These are phyloP conservation scores for Diplocarpon rosae DNA, from an alignment of 2,329 filamentous ascomycete species.

Conservation along the genomic window DNA sequence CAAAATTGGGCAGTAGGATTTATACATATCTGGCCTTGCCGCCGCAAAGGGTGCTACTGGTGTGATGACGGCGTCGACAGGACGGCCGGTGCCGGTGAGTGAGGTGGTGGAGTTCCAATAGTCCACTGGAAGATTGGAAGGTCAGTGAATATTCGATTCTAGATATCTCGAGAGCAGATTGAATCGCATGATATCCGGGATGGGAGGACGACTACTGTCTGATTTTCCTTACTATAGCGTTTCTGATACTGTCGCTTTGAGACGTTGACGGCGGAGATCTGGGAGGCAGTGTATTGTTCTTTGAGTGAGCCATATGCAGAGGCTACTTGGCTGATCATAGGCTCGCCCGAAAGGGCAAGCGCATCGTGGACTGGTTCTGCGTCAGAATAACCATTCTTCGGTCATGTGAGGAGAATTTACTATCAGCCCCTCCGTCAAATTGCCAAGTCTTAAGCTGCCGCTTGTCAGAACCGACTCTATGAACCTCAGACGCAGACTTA, in stretches of 20 bases:
- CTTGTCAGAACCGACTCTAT: slow-evolving; percentile 18
- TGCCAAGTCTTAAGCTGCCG: slow-evolving; percentile 28
- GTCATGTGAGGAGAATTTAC: slow-evolving; percentile 5
- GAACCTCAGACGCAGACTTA: too few species aligned
- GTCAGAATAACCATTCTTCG: background rate
- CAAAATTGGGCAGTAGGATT: slow-evolving; percentile 29
- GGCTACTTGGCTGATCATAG: slow-evolving; percentile 24
- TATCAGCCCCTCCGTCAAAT: slow-evolving; percentile 40
- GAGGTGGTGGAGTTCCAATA: slow-evolving; percentile 29
- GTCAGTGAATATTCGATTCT: too few species aligned
- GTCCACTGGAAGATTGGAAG: slow-evolving; percentile 30
- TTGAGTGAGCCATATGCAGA: slow-evolving; percentile 25
- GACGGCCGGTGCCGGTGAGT: slow-evolving; percentile 24
- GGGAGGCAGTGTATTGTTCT: slow-evolving; percentile 23
- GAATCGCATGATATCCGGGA: too few species aligned
- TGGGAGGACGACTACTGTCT: too few species aligned
- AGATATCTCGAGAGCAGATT: too few species aligned
- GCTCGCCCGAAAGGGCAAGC: slow-evolving; percentile 44
- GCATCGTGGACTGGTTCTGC: slow-evolving; percentile 31
- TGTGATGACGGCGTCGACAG: slow-evolving; percentile 44
- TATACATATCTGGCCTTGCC: slow-evolving; percentile 36
- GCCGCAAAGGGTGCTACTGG: slow-evolving; percentile 40
- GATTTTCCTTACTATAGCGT: slow-evolving; percentile 31
- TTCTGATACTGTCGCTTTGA: slow-evolving; percentile 44
- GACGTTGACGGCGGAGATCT: slow-evolving; percentile 33